Conservation (phyloP, 139 green algal genomes). For the Mychonastes homosphaera region DNA sequence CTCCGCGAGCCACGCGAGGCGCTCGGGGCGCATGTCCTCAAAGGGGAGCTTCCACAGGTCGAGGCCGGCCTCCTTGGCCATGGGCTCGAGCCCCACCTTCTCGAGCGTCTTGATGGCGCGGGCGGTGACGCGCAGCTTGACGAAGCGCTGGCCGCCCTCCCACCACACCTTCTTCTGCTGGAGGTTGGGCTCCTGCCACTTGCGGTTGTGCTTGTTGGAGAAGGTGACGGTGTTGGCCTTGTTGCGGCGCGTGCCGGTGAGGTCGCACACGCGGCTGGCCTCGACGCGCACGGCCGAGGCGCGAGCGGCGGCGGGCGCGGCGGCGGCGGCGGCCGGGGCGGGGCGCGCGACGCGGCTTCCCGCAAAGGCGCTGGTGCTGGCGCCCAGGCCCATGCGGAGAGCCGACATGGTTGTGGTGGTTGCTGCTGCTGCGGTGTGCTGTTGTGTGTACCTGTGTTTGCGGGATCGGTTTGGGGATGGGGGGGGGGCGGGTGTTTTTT, state of each 20-base stretch:
- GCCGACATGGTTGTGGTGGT: background rate
- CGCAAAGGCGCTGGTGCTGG: slow-evolving; percentile 17
- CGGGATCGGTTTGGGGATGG: too few species aligned
- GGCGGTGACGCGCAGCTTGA: slow-evolving; percentile 65
- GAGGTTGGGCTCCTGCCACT: slow-evolving; percentile 92
- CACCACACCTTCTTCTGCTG: slow-evolving; percentile 74
- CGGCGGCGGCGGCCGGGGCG: too few species aligned
- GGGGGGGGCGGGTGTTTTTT: background rate
- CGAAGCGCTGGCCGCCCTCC: slow-evolving; percentile 59
- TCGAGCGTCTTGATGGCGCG: slow-evolving; percentile 68
- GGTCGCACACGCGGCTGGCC: slow-evolving; percentile 18
- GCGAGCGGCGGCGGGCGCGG: too few species aligned
- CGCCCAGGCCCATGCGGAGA: slow-evolving; percentile 1
- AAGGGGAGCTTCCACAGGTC: slow-evolving; percentile 82
- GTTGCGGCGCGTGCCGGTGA: slow-evolving; percentile 92
- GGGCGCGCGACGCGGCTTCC: slow-evolving; percentile 5
- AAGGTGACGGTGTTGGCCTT: slow-evolving; percentile 95
- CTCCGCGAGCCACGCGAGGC: slow-evolving; percentile 47
- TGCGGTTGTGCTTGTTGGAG: slow-evolving; percentile 95
- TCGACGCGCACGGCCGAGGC: background rate
- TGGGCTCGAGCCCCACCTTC: slow-evolving; percentile 78
- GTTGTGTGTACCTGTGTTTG: slow-evolving; percentile 2
- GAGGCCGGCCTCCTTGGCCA: slow-evolving; percentile 82
- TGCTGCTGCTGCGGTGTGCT: background rate
- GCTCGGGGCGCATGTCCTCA: slow-evolving; percentile 47